Percentiles rank a stretch among this genome's conserved stretches.
These are phyloP conservation scores for Vitis cinerea DNA, from an alignment of 164 flowering plant species.

Conservation along the genomic window DNA sequence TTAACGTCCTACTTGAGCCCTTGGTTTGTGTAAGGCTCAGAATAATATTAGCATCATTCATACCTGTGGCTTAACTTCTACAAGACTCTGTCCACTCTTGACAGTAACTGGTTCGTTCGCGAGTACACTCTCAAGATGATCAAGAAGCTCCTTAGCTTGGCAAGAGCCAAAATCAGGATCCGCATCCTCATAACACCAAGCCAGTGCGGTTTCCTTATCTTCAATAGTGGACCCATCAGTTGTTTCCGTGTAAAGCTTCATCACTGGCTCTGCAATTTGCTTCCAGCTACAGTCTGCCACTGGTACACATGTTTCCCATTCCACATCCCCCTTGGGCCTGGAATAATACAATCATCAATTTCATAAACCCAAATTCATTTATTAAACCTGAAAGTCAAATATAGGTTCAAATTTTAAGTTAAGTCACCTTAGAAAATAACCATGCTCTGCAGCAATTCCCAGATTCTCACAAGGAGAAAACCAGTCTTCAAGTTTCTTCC, in stretches of 20 bases:
- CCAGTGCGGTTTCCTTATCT: conserved; percentile 60
- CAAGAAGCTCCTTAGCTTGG: conserved; percentile 81
- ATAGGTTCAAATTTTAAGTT: background rate
- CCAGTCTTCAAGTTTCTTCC: conserved; percentile 53
- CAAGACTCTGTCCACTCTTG: conserved; percentile 60
- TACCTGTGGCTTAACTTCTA: conserved; percentile 88
- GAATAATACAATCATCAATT: background rate
- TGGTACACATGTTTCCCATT: conserved; percentile 66
- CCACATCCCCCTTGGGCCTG: conserved; percentile 50
- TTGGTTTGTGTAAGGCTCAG: background rate
- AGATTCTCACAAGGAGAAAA: conserved; percentile 63
- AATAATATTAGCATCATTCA: conserved; percentile 2
- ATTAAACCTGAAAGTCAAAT: background rate
- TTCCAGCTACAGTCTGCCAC: conserved; percentile 59
- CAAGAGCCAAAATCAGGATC: conserved; percentile 83
- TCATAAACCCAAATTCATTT: background rate
- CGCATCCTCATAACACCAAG: conserved; percentile 71
- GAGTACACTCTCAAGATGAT: conserved; percentile 83
- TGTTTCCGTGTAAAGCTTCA: conserved; percentile 70
- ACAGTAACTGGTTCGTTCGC: conserved; percentile 81
- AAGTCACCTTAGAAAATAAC: conserved; percentile 58
- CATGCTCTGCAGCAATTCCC: conserved; percentile 82
- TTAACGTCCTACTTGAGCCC: too few species aligned
- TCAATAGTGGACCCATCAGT: conserved; percentile 80
- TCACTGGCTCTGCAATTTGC: conserved; percentile 73